Evolutionary conservation across 1,284 basidiomycete species (phyloP).

Genomic region (Cryptococcus sp.): DNA sequence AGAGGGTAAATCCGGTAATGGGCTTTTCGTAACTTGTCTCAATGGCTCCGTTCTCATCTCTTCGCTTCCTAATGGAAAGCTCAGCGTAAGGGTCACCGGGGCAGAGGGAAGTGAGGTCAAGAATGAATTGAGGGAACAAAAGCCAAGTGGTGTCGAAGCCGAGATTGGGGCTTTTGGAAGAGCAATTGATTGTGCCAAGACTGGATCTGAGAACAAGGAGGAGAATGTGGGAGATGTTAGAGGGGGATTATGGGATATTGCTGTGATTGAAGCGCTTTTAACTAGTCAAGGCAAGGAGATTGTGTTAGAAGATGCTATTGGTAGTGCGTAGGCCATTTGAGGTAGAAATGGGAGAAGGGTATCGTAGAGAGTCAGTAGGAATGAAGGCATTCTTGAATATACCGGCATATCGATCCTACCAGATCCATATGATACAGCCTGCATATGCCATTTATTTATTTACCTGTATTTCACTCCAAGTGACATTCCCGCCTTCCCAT

Average conservation of each 20-base stretch:
- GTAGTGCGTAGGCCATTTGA: neutral
- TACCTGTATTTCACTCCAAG: no score
- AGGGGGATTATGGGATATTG: conserved; percentile 65
- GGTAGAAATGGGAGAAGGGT: no score
- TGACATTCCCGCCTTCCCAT: no score
- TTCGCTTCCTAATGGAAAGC: conserved; percentile 44
- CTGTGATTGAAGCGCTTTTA: conserved; percentile 70
- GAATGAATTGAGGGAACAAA: conserved; percentile 49
- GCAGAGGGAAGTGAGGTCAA: conserved; percentile 45
- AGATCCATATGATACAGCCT: no score
- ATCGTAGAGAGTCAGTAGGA: no score
- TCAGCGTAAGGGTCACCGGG: conserved; percentile 17
- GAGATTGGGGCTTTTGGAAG: conserved; percentile 63
- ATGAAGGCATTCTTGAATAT: no score
- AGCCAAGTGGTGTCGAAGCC: conserved; percentile 57
- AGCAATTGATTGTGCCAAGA: conserved; percentile 49
- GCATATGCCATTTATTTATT: no score
- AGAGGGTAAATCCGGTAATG: conserved; percentile 15
- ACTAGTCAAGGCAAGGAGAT: conserved; percentile 62
- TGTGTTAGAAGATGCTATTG: conserved; percentile 51
- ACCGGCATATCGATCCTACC: conserved; percentile 1
- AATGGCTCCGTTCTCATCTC: conserved; percentile 55
- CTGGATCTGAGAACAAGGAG: conserved; percentile 16
- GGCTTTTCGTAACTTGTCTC: conserved; percentile 30
- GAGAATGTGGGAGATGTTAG: conserved; percentile 32